phyloP scores from a whole-genome alignment of 116 monocot genomes.

The Trichopus zeylanicus region DNA sequence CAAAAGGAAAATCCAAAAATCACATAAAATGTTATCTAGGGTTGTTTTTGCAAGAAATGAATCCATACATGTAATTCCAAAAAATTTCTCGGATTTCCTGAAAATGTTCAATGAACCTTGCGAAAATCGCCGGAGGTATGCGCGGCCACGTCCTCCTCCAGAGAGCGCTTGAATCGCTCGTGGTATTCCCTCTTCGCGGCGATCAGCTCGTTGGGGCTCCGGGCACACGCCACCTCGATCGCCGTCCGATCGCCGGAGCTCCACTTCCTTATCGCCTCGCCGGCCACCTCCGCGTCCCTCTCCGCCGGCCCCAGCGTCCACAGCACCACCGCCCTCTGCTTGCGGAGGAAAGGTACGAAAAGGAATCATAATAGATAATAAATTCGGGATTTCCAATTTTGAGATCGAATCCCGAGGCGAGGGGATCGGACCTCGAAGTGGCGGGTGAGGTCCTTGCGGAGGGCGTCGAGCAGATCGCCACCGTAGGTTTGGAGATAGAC shows the following conservation, averaged over 20 bases:
- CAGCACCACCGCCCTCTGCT: conserved; percentile 53
- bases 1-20: too few species aligned
- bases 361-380: too few species aligned
- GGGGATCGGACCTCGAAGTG: conserved; percentile 69
- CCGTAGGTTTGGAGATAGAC: conserved; percentile 47
- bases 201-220: conserved; percentile 40
- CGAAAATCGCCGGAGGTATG: too few species aligned
- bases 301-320: conserved; percentile 77
- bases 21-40: too few species aligned
- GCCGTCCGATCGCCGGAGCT: conserved; percentile 29
- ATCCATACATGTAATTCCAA: too few species aligned
- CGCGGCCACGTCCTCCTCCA: conserved; percentile 86
- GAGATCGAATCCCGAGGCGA: too few species aligned
- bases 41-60: too few species aligned
- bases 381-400: neutral
- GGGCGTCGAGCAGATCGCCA: conserved; percentile 54
- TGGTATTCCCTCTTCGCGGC: conserved; percentile 61
- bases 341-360: too few species aligned
- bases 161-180: conserved; percentile 58
- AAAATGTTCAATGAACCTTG: too few species aligned
- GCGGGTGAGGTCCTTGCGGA: conserved; percentile 63
- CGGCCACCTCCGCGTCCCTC: conserved; percentile 62
- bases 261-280: conserved; percentile 44
- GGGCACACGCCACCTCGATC: conserved; percentile 59
- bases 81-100: too few species aligned